Conservation (phyloP, 2,329 filamentous ascomycete species). For the Hypomyces rosellus region DNA sequence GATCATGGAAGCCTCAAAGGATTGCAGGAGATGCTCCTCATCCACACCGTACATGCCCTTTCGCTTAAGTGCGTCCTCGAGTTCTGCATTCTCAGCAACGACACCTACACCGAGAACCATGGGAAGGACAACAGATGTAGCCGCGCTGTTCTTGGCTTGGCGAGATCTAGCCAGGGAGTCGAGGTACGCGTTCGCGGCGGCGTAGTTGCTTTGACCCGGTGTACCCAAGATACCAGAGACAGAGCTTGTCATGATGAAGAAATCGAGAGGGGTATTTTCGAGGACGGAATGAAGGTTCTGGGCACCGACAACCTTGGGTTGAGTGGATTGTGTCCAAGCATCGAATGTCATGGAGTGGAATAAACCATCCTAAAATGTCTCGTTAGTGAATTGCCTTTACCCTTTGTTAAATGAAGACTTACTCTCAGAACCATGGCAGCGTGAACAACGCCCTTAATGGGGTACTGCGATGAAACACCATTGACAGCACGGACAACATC, state of each 20-base stretch:
- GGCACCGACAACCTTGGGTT: conserved; percentile 19
- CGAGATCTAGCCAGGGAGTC: conserved; percentile 28
- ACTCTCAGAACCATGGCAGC: conserved; percentile 26
- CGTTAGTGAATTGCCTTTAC: background rate
- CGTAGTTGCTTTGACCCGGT: conserved; percentile 27
- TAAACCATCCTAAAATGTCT: conserved; percentile 16
- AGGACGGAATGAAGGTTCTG: conserved; percentile 20
- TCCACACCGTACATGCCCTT: conserved; percentile 29
- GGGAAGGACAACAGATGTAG: conserved; percentile 23
- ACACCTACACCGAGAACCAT: conserved; percentile 31
- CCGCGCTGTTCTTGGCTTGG: conserved; percentile 17
- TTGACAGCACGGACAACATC: conserved; percentile 16
- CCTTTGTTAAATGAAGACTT: background rate
- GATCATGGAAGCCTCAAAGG: conserved; percentile 16
- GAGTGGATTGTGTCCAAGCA: conserved; percentile 18
- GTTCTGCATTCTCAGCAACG: conserved; percentile 27
- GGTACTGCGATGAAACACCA: conserved; percentile 13
- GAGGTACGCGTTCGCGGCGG: conserved; percentile 24
- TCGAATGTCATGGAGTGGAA: conserved; percentile 20
- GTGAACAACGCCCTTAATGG: conserved; percentile 27
- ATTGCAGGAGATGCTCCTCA: conserved; percentile 24
- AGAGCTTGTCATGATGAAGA: conserved; percentile 23
- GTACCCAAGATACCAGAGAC: conserved; percentile 25
- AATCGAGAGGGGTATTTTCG: conserved; percentile 23
- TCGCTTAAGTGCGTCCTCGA: conserved; percentile 27